Percentiles rank a stretch among this genome's conserved stretches.
Evolutionary conservation across 2,329 filamentous ascomycete species (phyloP).

Genomic region (Penicillium crustosum): DNA sequence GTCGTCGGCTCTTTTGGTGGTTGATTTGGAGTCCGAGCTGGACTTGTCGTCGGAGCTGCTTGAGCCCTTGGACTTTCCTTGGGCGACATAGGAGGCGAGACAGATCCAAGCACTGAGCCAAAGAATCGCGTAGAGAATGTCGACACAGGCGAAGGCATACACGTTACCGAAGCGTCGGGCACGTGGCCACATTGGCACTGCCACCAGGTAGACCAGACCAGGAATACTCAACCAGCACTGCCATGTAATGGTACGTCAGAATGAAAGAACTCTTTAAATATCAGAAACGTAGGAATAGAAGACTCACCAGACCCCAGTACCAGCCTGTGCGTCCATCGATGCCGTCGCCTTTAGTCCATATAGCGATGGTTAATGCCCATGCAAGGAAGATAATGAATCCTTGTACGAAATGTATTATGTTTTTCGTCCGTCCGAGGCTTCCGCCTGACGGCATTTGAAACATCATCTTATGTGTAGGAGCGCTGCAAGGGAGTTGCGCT

Average conservation of each 20-base stretch:
- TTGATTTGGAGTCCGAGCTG: conserved; percentile 26
- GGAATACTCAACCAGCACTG: conserved; percentile 62
- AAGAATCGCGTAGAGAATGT: conserved; percentile 54
- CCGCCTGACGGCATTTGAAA: conserved; percentile 35
- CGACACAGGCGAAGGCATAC: conserved; percentile 59
- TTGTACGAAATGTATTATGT: conserved; percentile 55
- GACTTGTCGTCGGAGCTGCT: conserved; percentile 32
- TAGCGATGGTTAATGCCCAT: conserved; percentile 58
- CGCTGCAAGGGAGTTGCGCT: conserved; percentile 25
- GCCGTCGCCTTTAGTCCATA: conserved; percentile 55
- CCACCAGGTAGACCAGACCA: conserved; percentile 59
- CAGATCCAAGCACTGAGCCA: conserved; percentile 62
- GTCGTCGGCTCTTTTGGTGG: conserved; percentile 38
- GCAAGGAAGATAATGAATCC: conserved; percentile 58
- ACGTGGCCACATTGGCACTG: conserved; percentile 61
- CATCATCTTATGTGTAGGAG: conserved; percentile 23
- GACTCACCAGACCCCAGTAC: conserved; percentile 58
- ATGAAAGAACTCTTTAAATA: background rate
- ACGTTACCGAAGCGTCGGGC: conserved; percentile 59
- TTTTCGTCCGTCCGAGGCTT: conserved; percentile 57
- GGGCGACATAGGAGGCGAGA: conserved; percentile 56
- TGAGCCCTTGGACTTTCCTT: conserved; percentile 53
- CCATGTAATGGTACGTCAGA: background rate
- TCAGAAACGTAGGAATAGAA: background rate
- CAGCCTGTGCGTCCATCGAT: conserved; percentile 57